Evolutionary conservation across 352 stramenopile species (phyloP).

Genomic region (Thraustochytrium striatum): DNA sequence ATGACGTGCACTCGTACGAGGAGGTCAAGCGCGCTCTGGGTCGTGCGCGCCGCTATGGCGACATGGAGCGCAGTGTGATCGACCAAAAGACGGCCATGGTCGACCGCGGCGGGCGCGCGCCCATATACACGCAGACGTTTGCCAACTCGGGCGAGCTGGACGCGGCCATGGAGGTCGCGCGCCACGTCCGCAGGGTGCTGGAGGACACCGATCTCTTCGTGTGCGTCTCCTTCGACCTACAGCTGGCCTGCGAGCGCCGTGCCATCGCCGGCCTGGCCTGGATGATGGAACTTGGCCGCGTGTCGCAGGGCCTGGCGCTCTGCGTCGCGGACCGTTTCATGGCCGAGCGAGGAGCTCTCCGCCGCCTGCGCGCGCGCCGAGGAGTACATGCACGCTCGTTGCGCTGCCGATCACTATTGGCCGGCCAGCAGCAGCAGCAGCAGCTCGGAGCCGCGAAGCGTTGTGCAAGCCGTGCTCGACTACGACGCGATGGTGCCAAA

Average conservation of each 20-base stretch:
- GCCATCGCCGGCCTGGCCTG: constrained; percentile 27
- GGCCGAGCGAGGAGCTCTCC: not conserved
- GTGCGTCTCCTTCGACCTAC: not conserved
- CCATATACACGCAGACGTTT: not conserved
- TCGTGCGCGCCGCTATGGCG: not conserved
- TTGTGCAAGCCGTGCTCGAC: not conserved
- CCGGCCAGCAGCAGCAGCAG: not conserved
- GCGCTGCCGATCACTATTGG: constrained; percentile 7
- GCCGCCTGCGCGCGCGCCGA: not conserved
- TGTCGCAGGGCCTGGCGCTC: constrained; percentile 24
- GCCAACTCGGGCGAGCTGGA: not conserved
- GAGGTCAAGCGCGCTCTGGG: constrained; percentile 75
- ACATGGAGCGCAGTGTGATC: not conserved
- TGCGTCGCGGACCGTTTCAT: constrained; percentile 22
- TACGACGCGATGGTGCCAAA: constrained; percentile 34
- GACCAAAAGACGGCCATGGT: not conserved
- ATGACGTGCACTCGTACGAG: constrained; percentile 96
- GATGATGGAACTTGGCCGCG: constrained; percentile 17
- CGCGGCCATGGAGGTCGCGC: not conserved
- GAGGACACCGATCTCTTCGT: constrained; percentile 2
- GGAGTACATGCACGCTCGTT: constrained; percentile 1
- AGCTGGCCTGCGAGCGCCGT: not conserved
- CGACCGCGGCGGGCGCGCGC: constrained; percentile 7
- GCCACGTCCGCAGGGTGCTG: not conserved
- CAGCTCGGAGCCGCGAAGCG: not conserved